A percentile compares a stretch with the other conserved stretches of the same genome.
These are phyloP conservation scores for Anastatica hierochuntica DNA, from an alignment of 345 rosid genomes.

Conservation along the genomic window DNA sequence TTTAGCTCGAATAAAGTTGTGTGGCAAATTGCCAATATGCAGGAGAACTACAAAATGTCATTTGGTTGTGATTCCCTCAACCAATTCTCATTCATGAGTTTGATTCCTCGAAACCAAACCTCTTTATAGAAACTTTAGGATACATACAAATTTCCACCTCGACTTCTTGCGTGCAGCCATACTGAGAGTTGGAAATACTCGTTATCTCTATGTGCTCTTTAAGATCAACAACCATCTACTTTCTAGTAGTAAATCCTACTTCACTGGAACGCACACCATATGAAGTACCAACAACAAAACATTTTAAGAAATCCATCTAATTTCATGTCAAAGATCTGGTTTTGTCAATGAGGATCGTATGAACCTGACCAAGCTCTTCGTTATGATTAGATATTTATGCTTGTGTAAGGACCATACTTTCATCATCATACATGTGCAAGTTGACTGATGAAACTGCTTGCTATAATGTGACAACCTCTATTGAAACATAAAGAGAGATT, in stretches of 20 bases:
- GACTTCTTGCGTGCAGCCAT: conserved; percentile 41
- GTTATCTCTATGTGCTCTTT: conserved; percentile 47
- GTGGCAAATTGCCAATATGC: conserved; percentile 81
- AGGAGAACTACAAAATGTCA: conserved; percentile 52
- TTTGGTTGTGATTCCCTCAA: conserved; percentile 56
- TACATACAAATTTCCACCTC: conserved; percentile 53
- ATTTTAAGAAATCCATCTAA: conserved; percentile 96
- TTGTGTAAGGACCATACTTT: conserved; percentile 66
- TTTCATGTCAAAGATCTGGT: conserved; percentile 98
- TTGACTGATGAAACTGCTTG: conserved; percentile 91
- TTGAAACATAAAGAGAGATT: conserved; percentile 91
- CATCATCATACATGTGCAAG: no score
- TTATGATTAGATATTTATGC: conserved; percentile 96
- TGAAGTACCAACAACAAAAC: conserved; percentile 82
- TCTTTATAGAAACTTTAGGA: conserved; percentile 45
- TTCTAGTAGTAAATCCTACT: conserved; percentile 83
- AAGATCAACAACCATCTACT: conserved; percentile 73
- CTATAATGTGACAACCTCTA: conserved; percentile 91
- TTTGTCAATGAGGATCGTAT: conserved; percentile 92
- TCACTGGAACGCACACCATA: conserved; percentile 66
- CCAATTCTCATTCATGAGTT: conserved; percentile 81
- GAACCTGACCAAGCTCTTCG: conserved; percentile 97
- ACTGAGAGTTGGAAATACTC: conserved; percentile 25
- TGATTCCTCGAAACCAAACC: conserved; percentile 82
- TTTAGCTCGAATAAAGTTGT: conserved; percentile 89